Percentiles rank a stretch among this genome's conserved stretches.
Evolutionary conservation across 345 rosid species (phyloP).

Genomic region (Angophora floribunda): DNA sequence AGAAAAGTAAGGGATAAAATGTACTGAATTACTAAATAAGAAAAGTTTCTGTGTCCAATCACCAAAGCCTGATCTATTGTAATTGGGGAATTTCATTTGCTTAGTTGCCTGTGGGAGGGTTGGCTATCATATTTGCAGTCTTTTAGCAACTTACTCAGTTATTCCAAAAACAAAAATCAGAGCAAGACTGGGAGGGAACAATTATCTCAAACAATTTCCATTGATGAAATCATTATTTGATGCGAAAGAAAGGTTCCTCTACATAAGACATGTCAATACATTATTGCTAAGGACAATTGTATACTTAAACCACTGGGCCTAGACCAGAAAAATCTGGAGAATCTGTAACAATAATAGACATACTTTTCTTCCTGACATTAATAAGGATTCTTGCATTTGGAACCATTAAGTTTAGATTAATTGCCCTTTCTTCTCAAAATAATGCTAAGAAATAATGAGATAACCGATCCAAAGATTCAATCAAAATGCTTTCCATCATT

Average conservation of each 20-base stretch:
- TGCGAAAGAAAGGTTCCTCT: neutral
- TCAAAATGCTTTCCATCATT: neutral
- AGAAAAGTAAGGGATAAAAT: neutral
- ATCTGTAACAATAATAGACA: neutral
- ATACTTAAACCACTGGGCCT: neutral
- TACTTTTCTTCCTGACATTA: neutral
- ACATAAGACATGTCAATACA: neutral
- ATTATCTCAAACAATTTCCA: neutral
- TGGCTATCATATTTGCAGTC: neutral
- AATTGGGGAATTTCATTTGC: neutral
- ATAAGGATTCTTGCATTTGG: neutral
- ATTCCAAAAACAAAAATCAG: neutral
- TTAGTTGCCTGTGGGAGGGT: neutral
- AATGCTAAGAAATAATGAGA: neutral
- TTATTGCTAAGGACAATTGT: neutral
- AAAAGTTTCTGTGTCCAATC: neutral
- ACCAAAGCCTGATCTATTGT: neutral
- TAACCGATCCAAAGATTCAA: neutral
- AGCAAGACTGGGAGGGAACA: neutral
- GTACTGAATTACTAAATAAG: neutral
- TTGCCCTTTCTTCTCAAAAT: neutral
- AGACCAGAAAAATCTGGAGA: neutral
- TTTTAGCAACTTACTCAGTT: neutral
- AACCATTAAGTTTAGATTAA: neutral
- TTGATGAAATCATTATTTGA: neutral